Evolutionary conservation across 73 alveolate species (phyloP).

Genomic region (Tetrahymena elliotti): DNA sequence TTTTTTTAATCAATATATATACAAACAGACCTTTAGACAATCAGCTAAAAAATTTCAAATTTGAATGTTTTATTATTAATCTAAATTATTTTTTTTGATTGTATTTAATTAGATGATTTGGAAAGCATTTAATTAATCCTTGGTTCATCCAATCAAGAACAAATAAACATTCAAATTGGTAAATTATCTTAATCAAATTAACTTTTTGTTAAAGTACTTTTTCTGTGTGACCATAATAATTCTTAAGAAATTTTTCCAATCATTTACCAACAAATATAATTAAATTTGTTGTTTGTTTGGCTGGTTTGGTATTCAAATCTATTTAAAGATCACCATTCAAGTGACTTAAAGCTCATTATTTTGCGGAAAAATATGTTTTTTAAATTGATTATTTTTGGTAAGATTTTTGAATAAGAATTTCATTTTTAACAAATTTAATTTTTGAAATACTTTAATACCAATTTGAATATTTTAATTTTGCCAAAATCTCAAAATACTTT

Average conservation of each 20-base stretch:
- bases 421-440: not conserved
- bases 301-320: not conserved
- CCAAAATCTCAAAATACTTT: not conserved
- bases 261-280: not conserved
- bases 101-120: not conserved
- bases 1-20: not conserved
- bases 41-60: not conserved
- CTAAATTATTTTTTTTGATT: not conserved
- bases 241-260: not conserved
- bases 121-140: not conserved
- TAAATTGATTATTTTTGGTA: not conserved
- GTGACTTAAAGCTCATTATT: not conserved
- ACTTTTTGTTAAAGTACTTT: not conserved
- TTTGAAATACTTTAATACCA: not conserved
- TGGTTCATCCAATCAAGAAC: not conserved
- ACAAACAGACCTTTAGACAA: not conserved
- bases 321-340: not conserved
- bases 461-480: not conserved
- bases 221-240: not conserved
- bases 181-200: not conserved
- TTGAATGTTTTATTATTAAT: not conserved
- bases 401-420: not conserved
- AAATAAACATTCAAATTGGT: not conserved
- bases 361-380: not conserved
- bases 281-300: not conserved